Conservation (phyloP, 306 rosid genomes). For the Pyrus bretschneideri region DNA sequence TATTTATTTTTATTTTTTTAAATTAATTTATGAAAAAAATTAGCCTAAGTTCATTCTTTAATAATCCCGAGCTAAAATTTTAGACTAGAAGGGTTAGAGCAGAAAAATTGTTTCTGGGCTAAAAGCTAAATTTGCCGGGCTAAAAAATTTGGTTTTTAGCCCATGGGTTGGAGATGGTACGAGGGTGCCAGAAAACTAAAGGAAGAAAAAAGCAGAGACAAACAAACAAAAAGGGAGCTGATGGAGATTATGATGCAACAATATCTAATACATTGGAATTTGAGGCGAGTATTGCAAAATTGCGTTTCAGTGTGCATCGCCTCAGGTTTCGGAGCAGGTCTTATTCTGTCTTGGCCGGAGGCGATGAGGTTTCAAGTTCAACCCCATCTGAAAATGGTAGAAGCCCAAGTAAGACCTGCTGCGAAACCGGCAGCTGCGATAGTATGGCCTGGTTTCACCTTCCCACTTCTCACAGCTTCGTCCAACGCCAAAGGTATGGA, state of each 20-base stretch:
- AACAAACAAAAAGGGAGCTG: neutral
- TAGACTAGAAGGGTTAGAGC: no score
- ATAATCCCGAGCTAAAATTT: no score
- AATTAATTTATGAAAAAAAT: no score
- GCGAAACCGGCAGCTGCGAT: constrained; percentile 90
- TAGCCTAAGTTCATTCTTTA: no score
- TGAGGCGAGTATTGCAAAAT: constrained; percentile 13
- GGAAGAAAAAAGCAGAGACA: neutral
- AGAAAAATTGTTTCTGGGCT: no score
- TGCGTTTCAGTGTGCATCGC: neutral
- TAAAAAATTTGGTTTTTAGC: no score
- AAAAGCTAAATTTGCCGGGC: no score
- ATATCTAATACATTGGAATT: neutral
- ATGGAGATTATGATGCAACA: constrained; percentile 5
- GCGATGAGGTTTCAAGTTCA: constrained; percentile 26
- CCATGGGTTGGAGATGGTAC: no score
- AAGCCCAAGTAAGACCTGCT: constrained; percentile 94
- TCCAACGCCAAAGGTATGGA: constrained; percentile 92
- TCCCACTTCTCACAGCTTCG: constrained; percentile 81
- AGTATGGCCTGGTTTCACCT: constrained; percentile 69
- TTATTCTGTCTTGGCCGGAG: neutral
- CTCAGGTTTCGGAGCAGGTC: no score
- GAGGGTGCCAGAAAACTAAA: neutral
- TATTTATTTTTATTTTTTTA: no score
- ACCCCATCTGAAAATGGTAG: constrained; percentile 84